phyloP scores from a whole-genome alignment of 2,329 filamentous ascomycete species.

The Talaromyces sp. region DNA sequence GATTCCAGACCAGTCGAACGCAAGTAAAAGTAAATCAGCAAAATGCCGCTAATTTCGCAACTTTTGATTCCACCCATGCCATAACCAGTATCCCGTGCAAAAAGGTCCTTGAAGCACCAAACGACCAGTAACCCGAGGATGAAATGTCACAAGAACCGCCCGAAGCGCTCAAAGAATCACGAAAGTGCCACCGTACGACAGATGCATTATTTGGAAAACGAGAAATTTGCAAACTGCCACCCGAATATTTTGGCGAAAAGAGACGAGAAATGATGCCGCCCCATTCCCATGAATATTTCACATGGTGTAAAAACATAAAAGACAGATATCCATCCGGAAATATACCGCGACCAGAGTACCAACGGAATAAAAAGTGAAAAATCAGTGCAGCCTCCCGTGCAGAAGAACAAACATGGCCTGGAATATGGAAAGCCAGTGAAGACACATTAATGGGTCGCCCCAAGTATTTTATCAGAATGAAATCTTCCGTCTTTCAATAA shows the following conservation, averaged over 20 bases:
- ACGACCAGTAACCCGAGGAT: slow-evolving; percentile 16
- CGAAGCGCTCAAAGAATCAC: slow-evolving; percentile 18
- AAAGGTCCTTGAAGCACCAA: slow-evolving; percentile 16
- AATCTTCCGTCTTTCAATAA: slow-evolving; percentile 18
- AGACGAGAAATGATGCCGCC: slow-evolving; percentile 9
- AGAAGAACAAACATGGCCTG: slow-evolving; percentile 4
- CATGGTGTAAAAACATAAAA: background rate
- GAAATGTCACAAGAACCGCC: slow-evolving; percentile 19
- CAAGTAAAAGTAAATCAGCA: slow-evolving; percentile 17
- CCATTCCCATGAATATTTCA: slow-evolving; percentile 4
- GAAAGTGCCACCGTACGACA: slow-evolving; percentile 19
- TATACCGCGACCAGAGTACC: background rate
- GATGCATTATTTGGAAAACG: slow-evolving; percentile 15
- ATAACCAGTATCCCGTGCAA: slow-evolving; percentile 19
- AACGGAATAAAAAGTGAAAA: background rate
- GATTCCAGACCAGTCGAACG: slow-evolving; percentile 3
- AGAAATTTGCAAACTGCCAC: slow-evolving; percentile 17
- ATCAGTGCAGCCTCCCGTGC: slow-evolving; percentile 6
- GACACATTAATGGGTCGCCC: slow-evolving; percentile 35
- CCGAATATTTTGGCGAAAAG: slow-evolving; percentile 13
- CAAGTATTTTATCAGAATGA: slow-evolving; percentile 30
- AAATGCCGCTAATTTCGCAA: slow-evolving; percentile 19
- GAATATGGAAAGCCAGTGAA: slow-evolving; percentile 16
- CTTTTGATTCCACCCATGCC: slow-evolving; percentile 20
- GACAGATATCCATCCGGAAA: background rate